These are phyloP conservation scores for Phytophthora nicotianae DNA, from an alignment of 352 stramenopile species.

Conservation along the genomic window DNA sequence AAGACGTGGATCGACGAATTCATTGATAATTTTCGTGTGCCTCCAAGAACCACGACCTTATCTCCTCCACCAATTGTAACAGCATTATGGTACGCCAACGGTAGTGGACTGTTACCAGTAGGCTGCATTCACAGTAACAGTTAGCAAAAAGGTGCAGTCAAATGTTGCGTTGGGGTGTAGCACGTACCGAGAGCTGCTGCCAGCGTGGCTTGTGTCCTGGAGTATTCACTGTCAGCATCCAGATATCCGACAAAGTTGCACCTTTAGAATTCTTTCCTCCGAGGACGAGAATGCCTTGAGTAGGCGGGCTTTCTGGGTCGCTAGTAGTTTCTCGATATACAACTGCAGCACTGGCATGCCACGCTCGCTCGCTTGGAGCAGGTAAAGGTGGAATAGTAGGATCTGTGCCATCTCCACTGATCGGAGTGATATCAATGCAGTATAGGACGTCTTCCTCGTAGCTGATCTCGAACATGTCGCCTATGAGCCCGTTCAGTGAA, in stretches of 20 bases:
- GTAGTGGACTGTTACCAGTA: constrained; percentile 53
- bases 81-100: constrained; percentile 55
- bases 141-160: no score
- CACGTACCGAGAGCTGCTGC: constrained; percentile 46
- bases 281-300: constrained; percentile 50
- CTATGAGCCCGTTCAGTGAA: constrained; percentile 17
- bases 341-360: constrained; percentile 46
- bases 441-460: constrained; percentile 45
- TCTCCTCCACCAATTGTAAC: constrained; percentile 39
- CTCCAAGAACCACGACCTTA: constrained; percentile 58
- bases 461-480: constrained; percentile 52
- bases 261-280: constrained; percentile 47
- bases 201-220: constrained; percentile 33
- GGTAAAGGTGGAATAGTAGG: constrained; percentile 11
- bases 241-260: constrained; percentile 49
- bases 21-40: constrained; percentile 38
- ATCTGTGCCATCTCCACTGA: constrained; percentile 17
- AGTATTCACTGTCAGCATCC: constrained; percentile 43
- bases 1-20: constrained; percentile 50
- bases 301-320: constrained; percentile 12
- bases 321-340: constrained; percentile 21
- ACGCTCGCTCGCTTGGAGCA: constrained; percentile 38
- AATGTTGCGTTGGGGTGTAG: no score
- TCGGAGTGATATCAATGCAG: constrained; percentile 40
- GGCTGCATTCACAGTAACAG: constrained; percentile 30